These are phyloP conservation scores for Scopulariopsis brevicaulis DNA, from an alignment of 2,329 filamentous ascomycete species.

Conservation along the genomic window DNA sequence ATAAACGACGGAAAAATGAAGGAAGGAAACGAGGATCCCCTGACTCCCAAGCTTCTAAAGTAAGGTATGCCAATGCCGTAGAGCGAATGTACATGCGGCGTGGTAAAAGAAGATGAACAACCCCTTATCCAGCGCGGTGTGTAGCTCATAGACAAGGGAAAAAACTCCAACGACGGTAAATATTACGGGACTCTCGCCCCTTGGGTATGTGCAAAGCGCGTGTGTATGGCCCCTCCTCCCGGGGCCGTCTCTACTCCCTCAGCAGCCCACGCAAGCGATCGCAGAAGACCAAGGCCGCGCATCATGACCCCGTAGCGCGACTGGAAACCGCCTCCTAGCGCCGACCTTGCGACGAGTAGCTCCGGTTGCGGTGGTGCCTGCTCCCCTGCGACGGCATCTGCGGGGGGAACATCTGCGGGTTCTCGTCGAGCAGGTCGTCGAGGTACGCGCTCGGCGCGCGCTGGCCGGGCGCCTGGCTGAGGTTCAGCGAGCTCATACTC, in stretches of 20 bases:
- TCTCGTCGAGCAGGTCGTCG: slow-evolving; percentile 78
- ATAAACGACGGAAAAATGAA: slow-evolving; percentile 4
- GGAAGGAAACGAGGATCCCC: background rate
- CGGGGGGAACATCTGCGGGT: slow-evolving; percentile 38
- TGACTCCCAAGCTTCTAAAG: slow-evolving; percentile 8
- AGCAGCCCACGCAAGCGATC: background rate
- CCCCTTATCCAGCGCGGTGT: background rate
- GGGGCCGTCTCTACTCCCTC: background rate
- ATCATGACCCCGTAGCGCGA: background rate
- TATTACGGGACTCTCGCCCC: background rate
- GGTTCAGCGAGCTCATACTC: slow-evolving; percentile 56
- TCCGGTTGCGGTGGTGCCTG: slow-evolving; percentile 13
- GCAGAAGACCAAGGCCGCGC: background rate
- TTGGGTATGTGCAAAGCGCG: background rate
- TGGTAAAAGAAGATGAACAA: background rate
- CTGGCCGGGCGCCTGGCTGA: slow-evolving; percentile 52
- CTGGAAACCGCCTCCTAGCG: slow-evolving; percentile 4
- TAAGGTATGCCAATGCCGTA: slow-evolving; percentile 2
- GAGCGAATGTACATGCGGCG: slow-evolving; percentile 1
- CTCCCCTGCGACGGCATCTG: slow-evolving; percentile 18
- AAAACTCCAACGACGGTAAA: background rate
- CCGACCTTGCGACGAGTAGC: slow-evolving; percentile 13
- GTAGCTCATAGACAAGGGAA: background rate
- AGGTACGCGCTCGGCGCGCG: slow-evolving; percentile 81
- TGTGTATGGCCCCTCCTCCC: background rate